Evolutionary conservation across 192 early-diverging fungal species (phyloP), one percentile per base, ranked within the genome.

Genomic region (Mortierella antarctica): DNA sequence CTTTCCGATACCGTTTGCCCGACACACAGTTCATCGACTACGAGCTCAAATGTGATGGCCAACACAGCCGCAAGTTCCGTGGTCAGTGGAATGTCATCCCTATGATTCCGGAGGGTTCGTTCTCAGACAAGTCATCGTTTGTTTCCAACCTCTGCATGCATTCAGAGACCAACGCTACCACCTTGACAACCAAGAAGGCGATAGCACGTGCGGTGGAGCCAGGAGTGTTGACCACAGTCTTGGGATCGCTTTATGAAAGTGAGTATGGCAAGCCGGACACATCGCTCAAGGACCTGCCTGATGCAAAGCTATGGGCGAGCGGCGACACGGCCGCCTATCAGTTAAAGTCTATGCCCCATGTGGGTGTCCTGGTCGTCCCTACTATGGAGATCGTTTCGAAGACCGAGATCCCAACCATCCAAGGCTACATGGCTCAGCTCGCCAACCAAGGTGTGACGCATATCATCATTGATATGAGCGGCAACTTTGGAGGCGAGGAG

Each of bases 381-480:
- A 76, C 53, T 13, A 31, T 31, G 31, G 42, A 76, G 12, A 40
- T 13, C 0, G 55, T n/a, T 0, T 10, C 60, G 2, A 23, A 31
- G 1, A 7, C 15, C 5, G 73, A 75, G 18, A 5, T 75, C 1
- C 17, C 40, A 8, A 17, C 17, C 1, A n/a, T 54, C 17, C 47
- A 52, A 0, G 2, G 13, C 7, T 42, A 15, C 0, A 31, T 69
- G 46, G 48, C 18, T 4, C 7, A 42, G 1, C 59, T 76, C 11
- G 15, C 49, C 18, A 18, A 9, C 5, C 40, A 5, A 14, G 53
- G 53, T 1, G 67, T 76, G 4, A 58, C 74, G 10, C 68, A 76
- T 12, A n/a, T 76, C 11, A 41, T 76, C 13, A 45, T 76, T 39
- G 74, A 76, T 39, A 64, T 76, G 39, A 59, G 65, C 47, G 61